These are phyloP conservation scores for Nakazawaea anatomiae DNA, from an alignment of 805 yeast species.

Conservation along the genomic window DNA sequence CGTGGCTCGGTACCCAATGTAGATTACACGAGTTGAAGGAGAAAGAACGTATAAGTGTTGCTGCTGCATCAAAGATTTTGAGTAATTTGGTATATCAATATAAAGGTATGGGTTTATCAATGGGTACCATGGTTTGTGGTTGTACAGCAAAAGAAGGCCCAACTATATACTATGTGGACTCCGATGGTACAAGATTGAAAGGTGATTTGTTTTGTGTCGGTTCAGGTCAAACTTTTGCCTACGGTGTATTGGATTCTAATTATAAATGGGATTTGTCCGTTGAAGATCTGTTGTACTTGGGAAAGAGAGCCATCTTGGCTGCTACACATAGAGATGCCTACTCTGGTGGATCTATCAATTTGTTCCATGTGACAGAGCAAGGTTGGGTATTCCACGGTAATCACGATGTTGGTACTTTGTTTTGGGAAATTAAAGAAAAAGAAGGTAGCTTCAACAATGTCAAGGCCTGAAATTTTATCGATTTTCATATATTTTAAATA, in stretches of 20 bases:
- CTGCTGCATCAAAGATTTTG: conserved; percentile 93
- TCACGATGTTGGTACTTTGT: conserved; percentile 81
- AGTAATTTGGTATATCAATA: conserved; percentile 86
- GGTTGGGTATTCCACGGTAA: conserved; percentile 98
- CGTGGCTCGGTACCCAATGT: conserved; percentile 97
- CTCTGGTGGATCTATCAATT: conserved; percentile 94
- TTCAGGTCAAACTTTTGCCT: conserved; percentile 98
- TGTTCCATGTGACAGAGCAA: conserved; percentile 85
- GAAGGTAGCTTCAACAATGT: conserved; percentile 90
- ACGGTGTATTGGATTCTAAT: conserved; percentile 93
- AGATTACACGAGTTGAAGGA: conserved; percentile 90
- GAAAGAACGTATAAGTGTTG: conserved; percentile 90
- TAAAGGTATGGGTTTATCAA: conserved; percentile 96
- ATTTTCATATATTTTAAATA: no score
- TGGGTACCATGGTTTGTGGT: conserved; percentile 99
- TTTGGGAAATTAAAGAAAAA: conserved; percentile 85
- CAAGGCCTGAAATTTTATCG: conserved; percentile 25
- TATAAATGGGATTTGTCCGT: conserved; percentile 87
- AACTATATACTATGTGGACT: conserved; percentile 90
- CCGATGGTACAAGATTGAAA: conserved; percentile 92
- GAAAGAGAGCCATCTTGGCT: conserved; percentile 92
- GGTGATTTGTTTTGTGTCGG: conserved; percentile 97
- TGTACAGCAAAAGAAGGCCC: conserved; percentile 95
- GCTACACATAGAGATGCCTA: conserved; percentile 98
- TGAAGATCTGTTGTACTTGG: conserved; percentile 90